Evolutionary conservation across 768 basidiomycete species (phyloP), one percentile per base, ranked within the genome.

Genomic region (Termitomyces heimii): DNA sequence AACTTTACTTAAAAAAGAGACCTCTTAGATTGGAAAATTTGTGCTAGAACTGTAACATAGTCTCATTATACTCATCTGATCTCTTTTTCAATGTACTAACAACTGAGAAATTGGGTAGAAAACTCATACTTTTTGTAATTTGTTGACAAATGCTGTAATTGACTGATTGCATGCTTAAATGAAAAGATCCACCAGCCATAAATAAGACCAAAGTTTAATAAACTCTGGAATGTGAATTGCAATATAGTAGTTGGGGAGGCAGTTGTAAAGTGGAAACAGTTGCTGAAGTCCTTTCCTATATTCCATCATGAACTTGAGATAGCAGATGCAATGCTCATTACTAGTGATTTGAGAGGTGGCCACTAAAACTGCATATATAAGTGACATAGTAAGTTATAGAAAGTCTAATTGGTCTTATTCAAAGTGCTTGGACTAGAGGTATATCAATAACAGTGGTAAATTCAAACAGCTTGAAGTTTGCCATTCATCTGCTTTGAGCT

Each of bases 171-270:
- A 5, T 52, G 26, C 45, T 67, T 60, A 18, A 61, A 62, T 3
- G 50, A 32, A 47, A 64, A 66, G 0, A 53, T 35, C 62, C 63
- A 64, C 57, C 58, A 62, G 0, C 63, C 55, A 28, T 62, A 55
- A 28, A 55, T 42, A 40, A n/a, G 39, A 40, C 39, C 39, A 20
- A 20, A 40, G 39, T 40, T 7, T 40, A n/a, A 40, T 40, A 7
- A 40, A 40, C 39, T 40, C n/a, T 9, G 39, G 39, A 20, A 40
- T 40, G 39, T 40, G n/a, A 40, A 40, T 9, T 20, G n/a, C n/a
- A 5, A 40, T 4, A 10, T 40, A 9, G 4, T 40, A 9, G 39
- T 40, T 40, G 7, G n/a, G n/a, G 2, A 40, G 2, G n/a, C n/a
- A n/a, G 9, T 40, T 4, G n/a, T 40, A 40, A 9, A 40, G 39